These are phyloP conservation scores for Mycosphaerella arachidis DNA, from an alignment of 2,329 filamentous ascomycete genomes.

Conservation along the genomic window DNA sequence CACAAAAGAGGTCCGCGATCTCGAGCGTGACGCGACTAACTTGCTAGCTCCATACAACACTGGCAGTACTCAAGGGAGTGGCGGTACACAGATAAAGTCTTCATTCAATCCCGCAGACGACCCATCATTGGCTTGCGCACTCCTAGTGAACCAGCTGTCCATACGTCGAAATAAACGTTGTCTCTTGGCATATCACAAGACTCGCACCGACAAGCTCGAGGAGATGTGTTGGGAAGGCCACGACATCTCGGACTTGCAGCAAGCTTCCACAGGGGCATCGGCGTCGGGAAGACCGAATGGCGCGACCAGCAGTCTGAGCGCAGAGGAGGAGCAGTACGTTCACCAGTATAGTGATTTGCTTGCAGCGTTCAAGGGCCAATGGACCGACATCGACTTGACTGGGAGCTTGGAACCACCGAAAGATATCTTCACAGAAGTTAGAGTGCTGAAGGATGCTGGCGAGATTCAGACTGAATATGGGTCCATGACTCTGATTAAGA, in stretches of 20 bases:
- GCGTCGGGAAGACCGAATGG: conserved; percentile 24
- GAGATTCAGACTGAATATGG: conserved; percentile 99
- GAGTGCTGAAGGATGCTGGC: conserved; percentile 91
- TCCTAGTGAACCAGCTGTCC: conserved; percentile 88
- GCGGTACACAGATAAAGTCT: conserved; percentile 49
- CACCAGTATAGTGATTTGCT: conserved; percentile 86
- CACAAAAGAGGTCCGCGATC: conserved; percentile 85
- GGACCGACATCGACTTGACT: conserved; percentile 95
- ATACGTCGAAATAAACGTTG: conserved; percentile 97
- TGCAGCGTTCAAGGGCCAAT: conserved; percentile 95
- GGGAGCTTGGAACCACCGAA: conserved; percentile 89
- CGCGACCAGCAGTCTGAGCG: conserved; percentile 56
- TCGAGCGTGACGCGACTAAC: conserved; percentile 77
- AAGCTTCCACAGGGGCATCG: conserved; percentile 45
- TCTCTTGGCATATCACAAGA: conserved; percentile 87
- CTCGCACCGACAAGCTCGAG: conserved; percentile 84
- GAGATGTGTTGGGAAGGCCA: conserved; percentile 88
- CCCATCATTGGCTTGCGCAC: conserved; percentile 76
- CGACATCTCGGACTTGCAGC: conserved; percentile 68
- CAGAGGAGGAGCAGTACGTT: conserved; percentile 95
- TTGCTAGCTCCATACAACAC: conserved; percentile 77
- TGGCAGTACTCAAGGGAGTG: conserved; percentile 23
- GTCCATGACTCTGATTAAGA: conserved; percentile 94
- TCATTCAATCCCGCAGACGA: conserved; percentile 81
- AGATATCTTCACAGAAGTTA: conserved; percentile 94